These are phyloP conservation scores for Pugionium dolabratum DNA, from an alignment of 345 rosid species.

Conservation along the genomic window DNA sequence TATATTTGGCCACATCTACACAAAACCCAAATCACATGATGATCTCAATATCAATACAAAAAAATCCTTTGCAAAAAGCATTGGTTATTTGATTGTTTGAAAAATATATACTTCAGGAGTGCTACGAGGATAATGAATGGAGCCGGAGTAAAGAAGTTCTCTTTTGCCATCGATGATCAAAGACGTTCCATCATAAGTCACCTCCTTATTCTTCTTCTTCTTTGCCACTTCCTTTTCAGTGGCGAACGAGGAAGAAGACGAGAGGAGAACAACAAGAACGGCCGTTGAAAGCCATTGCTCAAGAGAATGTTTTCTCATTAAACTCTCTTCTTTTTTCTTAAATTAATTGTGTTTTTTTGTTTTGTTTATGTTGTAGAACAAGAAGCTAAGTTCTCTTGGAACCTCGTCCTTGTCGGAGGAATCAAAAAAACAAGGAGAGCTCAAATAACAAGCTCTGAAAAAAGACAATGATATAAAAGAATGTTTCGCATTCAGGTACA, in stretches of 20 bases:
- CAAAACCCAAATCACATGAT: neutral
- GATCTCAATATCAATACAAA: neutral
- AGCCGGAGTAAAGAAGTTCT: constrained; percentile 44
- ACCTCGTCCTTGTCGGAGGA: constrained; percentile 44
- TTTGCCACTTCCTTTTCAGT: constrained; percentile 7
- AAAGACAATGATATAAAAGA: constrained; percentile 26
- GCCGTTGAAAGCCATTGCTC: constrained; percentile 34
- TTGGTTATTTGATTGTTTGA: no score
- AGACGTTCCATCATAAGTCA: constrained; percentile 46
- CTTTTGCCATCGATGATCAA: constrained; percentile 43
- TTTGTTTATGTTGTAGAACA: constrained; percentile 19
- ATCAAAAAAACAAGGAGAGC: constrained; percentile 35
- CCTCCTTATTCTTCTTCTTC: constrained; percentile 27
- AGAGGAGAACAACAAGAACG: constrained; percentile 33
- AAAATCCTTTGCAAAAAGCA: no score
- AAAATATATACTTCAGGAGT: constrained; percentile 42
- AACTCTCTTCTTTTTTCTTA: constrained; percentile 3
- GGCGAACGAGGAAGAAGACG: constrained; percentile 28
- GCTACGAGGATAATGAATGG: constrained; percentile 48
- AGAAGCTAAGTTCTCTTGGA: constrained; percentile 38
- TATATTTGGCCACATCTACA: constrained; percentile 48
- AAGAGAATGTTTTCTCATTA: constrained; percentile 29
- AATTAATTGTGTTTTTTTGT: neutral
- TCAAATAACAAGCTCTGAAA: constrained; percentile 14
- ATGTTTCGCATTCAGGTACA: constrained; percentile 30